Evolutionary conservation across 2,329 filamentous ascomycete genomes (phyloP).

Genomic region (Zopfia rhizophila): DNA sequence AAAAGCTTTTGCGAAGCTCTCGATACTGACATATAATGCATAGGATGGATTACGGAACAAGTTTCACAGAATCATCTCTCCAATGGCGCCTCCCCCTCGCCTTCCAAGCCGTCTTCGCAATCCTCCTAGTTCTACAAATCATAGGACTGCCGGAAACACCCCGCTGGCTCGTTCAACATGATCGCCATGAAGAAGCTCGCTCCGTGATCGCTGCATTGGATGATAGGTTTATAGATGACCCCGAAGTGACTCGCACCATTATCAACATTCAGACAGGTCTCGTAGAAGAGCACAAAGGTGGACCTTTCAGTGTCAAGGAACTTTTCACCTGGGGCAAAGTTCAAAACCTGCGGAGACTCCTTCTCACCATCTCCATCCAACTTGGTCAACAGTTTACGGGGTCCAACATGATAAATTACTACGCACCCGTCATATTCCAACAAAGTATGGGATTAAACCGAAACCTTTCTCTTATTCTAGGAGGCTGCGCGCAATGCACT

Average conservation of each 20-base stretch:
- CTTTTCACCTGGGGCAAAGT: conserved; percentile 61
- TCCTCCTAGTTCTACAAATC: conserved; percentile 61
- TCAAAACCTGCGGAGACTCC: conserved; percentile 58
- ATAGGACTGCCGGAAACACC: conserved; percentile 58
- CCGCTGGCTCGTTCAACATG: conserved; percentile 57
- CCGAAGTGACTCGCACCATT: conserved; percentile 54
- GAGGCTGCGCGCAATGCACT: conserved; percentile 48
- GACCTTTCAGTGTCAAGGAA: conserved; percentile 43
- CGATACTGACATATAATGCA: not conserved
- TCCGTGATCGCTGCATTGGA: conserved; percentile 60
- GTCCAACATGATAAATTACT: conserved; percentile 38
- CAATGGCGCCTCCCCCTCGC: conserved; percentile 57
- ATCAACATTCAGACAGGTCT: conserved; percentile 58
- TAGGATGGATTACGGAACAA: conserved; percentile 22
- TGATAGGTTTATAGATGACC: conserved; percentile 53
- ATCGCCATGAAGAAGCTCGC: conserved; percentile 55
- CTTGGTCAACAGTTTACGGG: conserved; percentile 59
- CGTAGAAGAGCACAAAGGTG: conserved; percentile 58
- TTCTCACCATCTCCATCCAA: conserved; percentile 64
- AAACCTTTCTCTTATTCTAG: conserved; percentile 60
- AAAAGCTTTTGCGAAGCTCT: not conserved
- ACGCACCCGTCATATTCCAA: conserved; percentile 57
- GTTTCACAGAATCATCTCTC: conserved; percentile 15
- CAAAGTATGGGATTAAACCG: conserved; percentile 64
- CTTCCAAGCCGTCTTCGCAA: conserved; percentile 64